A percentile compares a stretch with the other conserved stretches of the same genome.
These are phyloP conservation scores for Pichia californica DNA, from an alignment of 805 yeast genomes.

Conservation along the genomic window DNA sequence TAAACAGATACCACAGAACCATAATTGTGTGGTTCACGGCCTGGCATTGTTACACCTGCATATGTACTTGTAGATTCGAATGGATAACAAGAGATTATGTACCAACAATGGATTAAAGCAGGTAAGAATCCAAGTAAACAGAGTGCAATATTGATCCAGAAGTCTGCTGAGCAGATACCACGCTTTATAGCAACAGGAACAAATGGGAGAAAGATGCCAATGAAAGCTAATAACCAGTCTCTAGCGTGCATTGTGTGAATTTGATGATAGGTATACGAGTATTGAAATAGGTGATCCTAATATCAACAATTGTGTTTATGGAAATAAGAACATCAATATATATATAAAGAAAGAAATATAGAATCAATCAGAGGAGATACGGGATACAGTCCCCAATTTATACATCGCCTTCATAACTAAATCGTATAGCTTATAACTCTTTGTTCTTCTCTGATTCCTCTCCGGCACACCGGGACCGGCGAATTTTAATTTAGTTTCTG, in stretches of 20 bases:
- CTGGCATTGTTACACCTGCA: constrained; percentile 31
- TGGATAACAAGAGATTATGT: constrained; percentile 72
- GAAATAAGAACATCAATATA: not conserved
- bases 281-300: not conserved
- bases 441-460: too few species aligned
- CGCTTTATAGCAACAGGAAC: constrained; percentile 64
- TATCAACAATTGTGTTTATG: not conserved
- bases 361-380: too few species aligned
- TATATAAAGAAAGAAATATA: too few species aligned
- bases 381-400: too few species aligned
- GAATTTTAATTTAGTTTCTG: too few species aligned
- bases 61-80: constrained; percentile 24
- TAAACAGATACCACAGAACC: constrained; percentile 26
- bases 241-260: constrained; percentile 26
- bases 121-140: constrained; percentile 71
- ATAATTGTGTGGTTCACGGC: constrained; percentile 29
- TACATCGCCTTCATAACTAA: not conserved
- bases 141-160: constrained; percentile 57
- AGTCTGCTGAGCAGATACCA: constrained; percentile 55
- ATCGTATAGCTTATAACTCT: too few species aligned
- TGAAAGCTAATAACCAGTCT: constrained; percentile 55
- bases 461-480: not conserved
- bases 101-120: constrained; percentile 72
- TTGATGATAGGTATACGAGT: too few species aligned
- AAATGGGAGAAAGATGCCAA: constrained; percentile 68